Percentiles rank a stretch among this genome's conserved stretches.
Evolutionary conservation across 495 filamentous ascomycete genomes (phyloP).

Genomic region (Penicillium nucicola): DNA sequence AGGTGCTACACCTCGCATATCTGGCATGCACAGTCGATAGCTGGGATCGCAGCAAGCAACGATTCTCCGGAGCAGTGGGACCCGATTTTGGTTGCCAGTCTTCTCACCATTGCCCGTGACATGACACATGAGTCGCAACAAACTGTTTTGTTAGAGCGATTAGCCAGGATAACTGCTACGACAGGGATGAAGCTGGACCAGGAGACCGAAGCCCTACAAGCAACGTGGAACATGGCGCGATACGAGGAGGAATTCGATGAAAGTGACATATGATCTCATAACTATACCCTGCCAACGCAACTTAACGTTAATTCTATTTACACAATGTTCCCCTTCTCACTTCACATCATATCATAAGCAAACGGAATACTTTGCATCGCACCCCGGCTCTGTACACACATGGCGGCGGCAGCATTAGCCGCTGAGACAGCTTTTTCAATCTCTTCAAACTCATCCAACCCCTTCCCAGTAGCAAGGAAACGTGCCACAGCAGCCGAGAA

Average conservation of each 20-base stretch:
- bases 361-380: slow-evolving; percentile 28
- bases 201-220: slow-evolving; percentile 13
- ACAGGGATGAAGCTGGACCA: slow-evolving; percentile 20
- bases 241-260: slow-evolving; percentile 20
- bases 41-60: slow-evolving; percentile 23
- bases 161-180: slow-evolving; percentile 11
- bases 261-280: slow-evolving; percentile 11
- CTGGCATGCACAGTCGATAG: slow-evolving; percentile 28
- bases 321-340: neutral
- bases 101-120: slow-evolving; percentile 18
- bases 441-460: slow-evolving; percentile 16
- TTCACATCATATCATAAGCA: slow-evolving; percentile 20
- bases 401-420: slow-evolving; percentile 24
- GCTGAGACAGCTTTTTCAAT: slow-evolving; percentile 15
- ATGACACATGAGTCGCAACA: slow-evolving; percentile 29
- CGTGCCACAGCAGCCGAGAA: slow-evolving; percentile 20
- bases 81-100: slow-evolving; percentile 19
- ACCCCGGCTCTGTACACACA: slow-evolving; percentile 18
- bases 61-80: slow-evolving; percentile 28
- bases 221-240: slow-evolving; percentile 18
- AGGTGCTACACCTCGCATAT: slow-evolving; percentile 25
- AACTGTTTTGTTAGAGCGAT: slow-evolving; percentile 9
- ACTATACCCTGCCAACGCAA: slow-evolving; percentile 2
- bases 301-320: neutral
- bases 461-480: slow-evolving; percentile 13